phyloP scores from a whole-genome alignment of 202 grass and related monocot species.

The Digitaria exilis region DNA sequence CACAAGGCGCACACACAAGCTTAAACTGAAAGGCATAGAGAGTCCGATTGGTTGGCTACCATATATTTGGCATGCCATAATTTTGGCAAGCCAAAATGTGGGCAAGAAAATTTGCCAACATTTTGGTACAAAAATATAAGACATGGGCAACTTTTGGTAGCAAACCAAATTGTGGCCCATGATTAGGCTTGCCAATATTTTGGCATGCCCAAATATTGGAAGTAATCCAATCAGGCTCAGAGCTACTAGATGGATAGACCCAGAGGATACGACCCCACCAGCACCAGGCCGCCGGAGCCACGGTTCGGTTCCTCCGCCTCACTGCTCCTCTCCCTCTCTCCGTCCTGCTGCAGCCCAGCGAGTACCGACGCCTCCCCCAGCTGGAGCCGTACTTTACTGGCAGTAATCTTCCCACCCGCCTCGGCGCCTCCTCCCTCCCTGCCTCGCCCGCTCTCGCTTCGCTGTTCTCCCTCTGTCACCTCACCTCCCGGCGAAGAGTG shows the following conservation, averaged over 20 bases:
- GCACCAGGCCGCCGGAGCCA: not conserved
- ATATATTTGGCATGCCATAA: too few species aligned
- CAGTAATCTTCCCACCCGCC: conserved; percentile 45
- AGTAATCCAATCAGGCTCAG: too few species aligned
- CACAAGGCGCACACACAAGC: too few species aligned
- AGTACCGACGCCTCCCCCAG: conserved; percentile 52
- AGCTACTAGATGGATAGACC: conserved; percentile 5
- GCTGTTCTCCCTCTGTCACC: conserved; percentile 13
- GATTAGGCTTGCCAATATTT: too few species aligned
- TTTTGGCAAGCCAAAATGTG: too few species aligned
- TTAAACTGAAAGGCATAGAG: not conserved
- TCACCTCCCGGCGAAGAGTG: not conserved
- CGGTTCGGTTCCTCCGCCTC: conserved; percentile 34
- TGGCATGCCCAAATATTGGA: too few species aligned
- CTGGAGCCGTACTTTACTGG: conserved; percentile 49
- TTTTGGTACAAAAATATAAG: too few species aligned
- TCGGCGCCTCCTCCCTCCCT: conserved; percentile 21
- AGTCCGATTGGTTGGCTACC: too few species aligned
- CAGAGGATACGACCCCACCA: conserved; percentile 5
- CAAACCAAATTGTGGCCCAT: too few species aligned
- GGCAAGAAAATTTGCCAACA: too few species aligned
- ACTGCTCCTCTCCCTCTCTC: not conserved
- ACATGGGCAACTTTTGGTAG: too few species aligned
- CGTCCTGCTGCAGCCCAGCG: conserved; percentile 13
- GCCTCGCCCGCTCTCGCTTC: conserved; percentile 18